phyloP scores from a whole-genome alignment of 768 basidiomycete genomes.

The Tephrocybe sp. region DNA sequence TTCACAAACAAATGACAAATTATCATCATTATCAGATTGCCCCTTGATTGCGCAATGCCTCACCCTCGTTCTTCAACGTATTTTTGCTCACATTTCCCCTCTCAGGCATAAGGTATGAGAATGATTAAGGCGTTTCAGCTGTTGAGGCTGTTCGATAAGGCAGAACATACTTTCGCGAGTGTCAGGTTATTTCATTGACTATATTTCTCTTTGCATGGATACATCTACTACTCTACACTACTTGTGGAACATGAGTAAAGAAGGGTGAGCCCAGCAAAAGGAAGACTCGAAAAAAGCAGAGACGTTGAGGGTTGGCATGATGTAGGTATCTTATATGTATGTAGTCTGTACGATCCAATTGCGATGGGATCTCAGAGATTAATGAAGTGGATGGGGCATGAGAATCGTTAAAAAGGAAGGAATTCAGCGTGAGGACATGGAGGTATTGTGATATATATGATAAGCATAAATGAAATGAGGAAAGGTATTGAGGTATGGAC shows the following conservation, averaged over 20 bases:
- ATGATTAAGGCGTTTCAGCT: too few relatives aligned
- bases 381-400: conserved; percentile 7
- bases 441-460: conserved; percentile 6
- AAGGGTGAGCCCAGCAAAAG: conserved; percentile 3
- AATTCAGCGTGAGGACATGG: conserved; percentile 11
- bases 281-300: not conserved
- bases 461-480: conserved; percentile 15
- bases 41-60: too few relatives aligned
- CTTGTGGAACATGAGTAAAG: not conserved
- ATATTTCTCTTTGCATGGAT: too few relatives aligned
- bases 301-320: conserved; percentile 1
- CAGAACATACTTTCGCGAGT: too few relatives aligned
- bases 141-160: too few relatives aligned
- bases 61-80: too few relatives aligned
- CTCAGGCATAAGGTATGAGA: too few relatives aligned
- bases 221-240: too few relatives aligned
- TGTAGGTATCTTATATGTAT: conserved; percentile 6
- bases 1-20: too few relatives aligned
- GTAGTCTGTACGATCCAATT: conserved; percentile 14
- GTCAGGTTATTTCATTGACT: too few relatives aligned
- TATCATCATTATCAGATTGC: too few relatives aligned
- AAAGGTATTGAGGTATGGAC: not conserved
- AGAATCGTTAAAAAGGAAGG: not conserved
- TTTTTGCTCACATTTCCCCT: too few relatives aligned
- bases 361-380: conserved; percentile 8